phyloP scores from a whole-genome alignment of 257 asterid species.

The Solanum stenotomum region DNA sequence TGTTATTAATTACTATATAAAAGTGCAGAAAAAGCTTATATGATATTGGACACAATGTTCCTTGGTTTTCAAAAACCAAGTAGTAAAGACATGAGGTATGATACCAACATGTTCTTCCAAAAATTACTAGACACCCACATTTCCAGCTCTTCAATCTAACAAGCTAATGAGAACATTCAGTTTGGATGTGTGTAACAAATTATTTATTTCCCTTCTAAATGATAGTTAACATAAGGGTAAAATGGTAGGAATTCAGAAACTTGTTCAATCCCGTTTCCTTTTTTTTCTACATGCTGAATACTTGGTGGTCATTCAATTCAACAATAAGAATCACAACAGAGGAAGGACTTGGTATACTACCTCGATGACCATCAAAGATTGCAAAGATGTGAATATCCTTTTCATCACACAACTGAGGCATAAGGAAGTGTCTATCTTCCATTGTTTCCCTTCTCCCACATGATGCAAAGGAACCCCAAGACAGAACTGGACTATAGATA shows the following conservation, averaged over 20 bases:
- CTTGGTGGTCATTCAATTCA: not conserved
- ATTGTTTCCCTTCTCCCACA: constrained; percentile 95
- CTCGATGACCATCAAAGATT: constrained; percentile 97
- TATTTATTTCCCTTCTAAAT: not conserved
- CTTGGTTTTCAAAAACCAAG: not conserved
- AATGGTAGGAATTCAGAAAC: not conserved
- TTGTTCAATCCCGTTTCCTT: not conserved
- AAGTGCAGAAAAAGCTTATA: not conserved
- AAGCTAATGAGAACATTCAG: not conserved
- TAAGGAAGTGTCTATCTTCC: constrained; percentile 82
- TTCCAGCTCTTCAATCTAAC: not conserved
- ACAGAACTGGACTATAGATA: constrained; percentile 56
- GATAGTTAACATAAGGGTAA: not conserved
- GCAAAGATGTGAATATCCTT: constrained; percentile 64
- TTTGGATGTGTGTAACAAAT: not conserved
- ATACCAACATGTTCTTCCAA: not conserved
- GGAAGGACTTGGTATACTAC: constrained; percentile 26
- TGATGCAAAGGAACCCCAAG: constrained; percentile 86
- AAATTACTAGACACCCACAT: not conserved
- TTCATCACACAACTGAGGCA: constrained; percentile 46
- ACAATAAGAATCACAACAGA: not conserved
- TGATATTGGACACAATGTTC: not conserved
- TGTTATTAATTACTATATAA: not conserved
- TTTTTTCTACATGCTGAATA: not conserved
- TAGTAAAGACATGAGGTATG: not conserved